These are phyloP conservation scores for Ilyonectria sp. DNA, from an alignment of 2,329 filamentous ascomycete species.

Conservation along the genomic window DNA sequence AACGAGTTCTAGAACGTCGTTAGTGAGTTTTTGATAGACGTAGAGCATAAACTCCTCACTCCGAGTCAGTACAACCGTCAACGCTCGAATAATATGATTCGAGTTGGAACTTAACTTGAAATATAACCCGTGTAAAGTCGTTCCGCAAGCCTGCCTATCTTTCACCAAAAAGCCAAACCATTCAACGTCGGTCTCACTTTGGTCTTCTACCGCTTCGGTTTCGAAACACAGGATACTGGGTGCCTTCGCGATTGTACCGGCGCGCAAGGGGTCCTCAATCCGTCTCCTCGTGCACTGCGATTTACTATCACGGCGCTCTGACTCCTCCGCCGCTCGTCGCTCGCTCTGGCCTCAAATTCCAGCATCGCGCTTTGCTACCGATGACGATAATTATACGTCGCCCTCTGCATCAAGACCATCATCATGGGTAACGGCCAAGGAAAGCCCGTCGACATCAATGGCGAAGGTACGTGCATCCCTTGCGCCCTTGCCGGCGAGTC, in stretches of 20 bases:
- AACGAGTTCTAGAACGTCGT: not conserved
- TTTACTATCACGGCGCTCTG: conserved; percentile 37
- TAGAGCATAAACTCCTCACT: not conserved
- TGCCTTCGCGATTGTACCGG: not conserved
- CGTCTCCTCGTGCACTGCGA: not conserved
- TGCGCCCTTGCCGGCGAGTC: too few relatives aligned
- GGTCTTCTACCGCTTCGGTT: not conserved
- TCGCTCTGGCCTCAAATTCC: conserved; percentile 37
- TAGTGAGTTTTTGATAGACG: not conserved
- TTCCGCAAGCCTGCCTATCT: not conserved
- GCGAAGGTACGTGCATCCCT: conserved; percentile 78
- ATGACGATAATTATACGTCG: conserved; percentile 49
- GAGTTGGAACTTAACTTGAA: not conserved
- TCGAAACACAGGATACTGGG: not conserved
- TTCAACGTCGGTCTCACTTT: not conserved
- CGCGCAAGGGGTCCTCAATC: not conserved
- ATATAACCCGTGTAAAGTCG: not conserved
- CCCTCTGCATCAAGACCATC: conserved; percentile 45
- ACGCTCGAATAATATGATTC: not conserved
- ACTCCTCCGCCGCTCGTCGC: conserved; percentile 41
- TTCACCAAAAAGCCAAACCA: not conserved
- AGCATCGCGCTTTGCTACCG: conserved; percentile 49
- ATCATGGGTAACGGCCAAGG: conserved; percentile 95
- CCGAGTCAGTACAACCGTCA: not conserved
- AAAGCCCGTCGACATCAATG: conserved; percentile 92